Conservation (phyloP, 2,329 filamentous ascomycete genomes). For the Trichoderma koningiopsis region DNA sequence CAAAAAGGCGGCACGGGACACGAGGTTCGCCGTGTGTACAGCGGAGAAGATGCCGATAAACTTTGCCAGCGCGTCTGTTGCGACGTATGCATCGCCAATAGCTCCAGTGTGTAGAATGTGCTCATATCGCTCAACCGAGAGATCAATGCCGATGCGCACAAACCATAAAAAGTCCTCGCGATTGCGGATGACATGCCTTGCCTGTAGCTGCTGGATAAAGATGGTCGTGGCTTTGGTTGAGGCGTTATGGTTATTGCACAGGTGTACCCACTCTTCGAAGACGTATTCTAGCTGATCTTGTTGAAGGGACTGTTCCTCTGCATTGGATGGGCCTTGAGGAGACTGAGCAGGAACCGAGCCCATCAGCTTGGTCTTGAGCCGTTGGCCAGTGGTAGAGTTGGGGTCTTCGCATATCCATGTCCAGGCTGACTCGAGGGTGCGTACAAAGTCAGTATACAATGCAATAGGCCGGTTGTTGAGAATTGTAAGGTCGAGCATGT, state of each 20-base stretch:
- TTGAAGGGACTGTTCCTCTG: constrained; percentile 59
- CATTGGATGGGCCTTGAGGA: constrained; percentile 50
- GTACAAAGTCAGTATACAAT: constrained; percentile 82
- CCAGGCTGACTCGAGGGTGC: constrained; percentile 79
- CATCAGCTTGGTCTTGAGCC: constrained; percentile 67
- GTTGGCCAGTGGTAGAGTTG: constrained; percentile 62
- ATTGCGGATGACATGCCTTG: constrained; percentile 69
- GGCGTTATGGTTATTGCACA: constrained; percentile 75
- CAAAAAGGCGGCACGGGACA: constrained; percentile 69
- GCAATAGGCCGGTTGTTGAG: constrained; percentile 76
- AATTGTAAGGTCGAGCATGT: constrained; percentile 75
- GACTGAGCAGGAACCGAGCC: constrained; percentile 46
- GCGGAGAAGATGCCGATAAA: constrained; percentile 76
- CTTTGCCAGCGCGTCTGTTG: constrained; percentile 80
- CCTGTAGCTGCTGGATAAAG: constrained; percentile 84
- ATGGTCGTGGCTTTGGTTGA: constrained; percentile 70
- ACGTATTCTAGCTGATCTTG: constrained; percentile 90
- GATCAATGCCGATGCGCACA: constrained; percentile 77
- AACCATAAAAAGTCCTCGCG: constrained; percentile 80
- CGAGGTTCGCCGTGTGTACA: constrained; percentile 66
- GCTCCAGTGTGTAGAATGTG: constrained; percentile 65
- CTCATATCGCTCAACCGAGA: constrained; percentile 77
- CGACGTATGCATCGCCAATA: constrained; percentile 56
- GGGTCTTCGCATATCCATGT: constrained; percentile 78
- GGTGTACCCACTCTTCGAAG: constrained; percentile 91